Evolutionary conservation across 495 filamentous ascomycete species (phyloP).

Genomic region (Aspergillus bertholletiae): DNA sequence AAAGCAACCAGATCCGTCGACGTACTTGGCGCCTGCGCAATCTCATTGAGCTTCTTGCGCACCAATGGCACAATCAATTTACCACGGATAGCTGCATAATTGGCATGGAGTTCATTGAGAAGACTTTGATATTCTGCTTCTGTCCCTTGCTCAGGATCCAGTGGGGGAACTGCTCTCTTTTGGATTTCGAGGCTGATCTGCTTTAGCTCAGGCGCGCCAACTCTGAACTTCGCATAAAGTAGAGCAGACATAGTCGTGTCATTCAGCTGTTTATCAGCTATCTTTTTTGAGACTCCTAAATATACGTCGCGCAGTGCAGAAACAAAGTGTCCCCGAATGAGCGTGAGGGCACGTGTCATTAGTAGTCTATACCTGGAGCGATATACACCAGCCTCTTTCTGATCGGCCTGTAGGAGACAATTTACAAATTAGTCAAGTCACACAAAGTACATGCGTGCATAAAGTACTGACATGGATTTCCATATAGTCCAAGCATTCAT

Average conservation of each 20-base stretch:
- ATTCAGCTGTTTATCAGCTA: constrained; percentile 67
- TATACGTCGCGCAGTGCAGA: constrained; percentile 65
- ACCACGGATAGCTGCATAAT: constrained; percentile 55
- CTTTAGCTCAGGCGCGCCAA: constrained; percentile 64
- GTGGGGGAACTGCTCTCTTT: constrained; percentile 58
- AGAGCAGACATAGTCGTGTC: constrained; percentile 74
- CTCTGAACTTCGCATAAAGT: constrained; percentile 74
- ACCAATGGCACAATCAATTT: constrained; percentile 57
- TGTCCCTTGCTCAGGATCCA: constrained; percentile 58
- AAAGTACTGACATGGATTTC: constrained; percentile 62
- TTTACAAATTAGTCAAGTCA: constrained; percentile 17
- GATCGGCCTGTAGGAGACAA: constrained; percentile 53
- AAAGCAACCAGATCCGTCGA: constrained; percentile 67
- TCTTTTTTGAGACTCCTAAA: constrained; percentile 64
- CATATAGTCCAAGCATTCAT: constrained; percentile 90
- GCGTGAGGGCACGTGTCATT: constrained; percentile 67
- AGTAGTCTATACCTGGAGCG: constrained; percentile 66
- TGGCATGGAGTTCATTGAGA: constrained; percentile 66
- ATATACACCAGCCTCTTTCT: constrained; percentile 83
- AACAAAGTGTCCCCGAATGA: constrained; percentile 86
- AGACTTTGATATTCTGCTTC: constrained; percentile 65
- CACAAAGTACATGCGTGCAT: neutral
- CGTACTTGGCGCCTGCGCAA: constrained; percentile 61
- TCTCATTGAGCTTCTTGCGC: constrained; percentile 61
- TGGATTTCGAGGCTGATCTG: constrained; percentile 65